phyloP scores from a whole-genome alignment of 2,329 filamentous ascomycete species.

The Dryadomyces quercivorus region DNA sequence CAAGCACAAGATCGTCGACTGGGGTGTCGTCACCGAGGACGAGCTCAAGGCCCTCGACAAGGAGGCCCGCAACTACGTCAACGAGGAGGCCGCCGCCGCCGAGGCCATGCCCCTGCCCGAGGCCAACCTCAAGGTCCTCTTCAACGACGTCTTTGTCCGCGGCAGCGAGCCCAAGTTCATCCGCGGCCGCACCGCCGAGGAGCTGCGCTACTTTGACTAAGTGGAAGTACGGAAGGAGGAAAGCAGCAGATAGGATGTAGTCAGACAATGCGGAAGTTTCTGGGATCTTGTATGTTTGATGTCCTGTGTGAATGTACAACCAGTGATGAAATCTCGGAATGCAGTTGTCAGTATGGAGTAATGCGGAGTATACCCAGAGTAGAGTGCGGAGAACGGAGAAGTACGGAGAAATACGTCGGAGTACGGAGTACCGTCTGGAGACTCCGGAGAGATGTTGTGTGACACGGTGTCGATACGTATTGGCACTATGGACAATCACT shows the following conservation, averaged over 20 bases:
- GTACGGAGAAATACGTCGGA: no score
- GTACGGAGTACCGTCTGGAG: no score
- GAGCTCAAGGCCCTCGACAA: constrained; percentile 96
- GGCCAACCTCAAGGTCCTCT: constrained; percentile 69
- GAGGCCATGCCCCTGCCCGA: constrained; percentile 82
- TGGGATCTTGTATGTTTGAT: background rate
- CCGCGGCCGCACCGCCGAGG: constrained; percentile 76
- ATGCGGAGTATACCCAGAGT: no score
- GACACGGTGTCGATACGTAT: no score
- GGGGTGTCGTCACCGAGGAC: constrained; percentile 81
- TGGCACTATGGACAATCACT: no score
- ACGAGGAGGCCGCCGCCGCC: constrained; percentile 78
- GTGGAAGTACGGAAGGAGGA: background rate
- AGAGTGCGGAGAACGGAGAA: no score
- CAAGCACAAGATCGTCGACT: constrained; percentile 96
- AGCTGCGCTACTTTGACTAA: constrained; percentile 79
- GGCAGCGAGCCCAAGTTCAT: constrained; percentile 82
- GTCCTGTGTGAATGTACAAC: background rate
- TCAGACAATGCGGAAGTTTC: no score
- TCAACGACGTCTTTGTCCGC: constrained; percentile 89
- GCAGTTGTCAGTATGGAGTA: no score
- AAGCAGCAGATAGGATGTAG: no score
- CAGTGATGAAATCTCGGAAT: no score
- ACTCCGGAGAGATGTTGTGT: no score
- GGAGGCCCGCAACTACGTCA: constrained; percentile 74